phyloP scores from a whole-genome alignment of 176 grass and related monocot species.

The Coix lacrymajobi region DNA sequence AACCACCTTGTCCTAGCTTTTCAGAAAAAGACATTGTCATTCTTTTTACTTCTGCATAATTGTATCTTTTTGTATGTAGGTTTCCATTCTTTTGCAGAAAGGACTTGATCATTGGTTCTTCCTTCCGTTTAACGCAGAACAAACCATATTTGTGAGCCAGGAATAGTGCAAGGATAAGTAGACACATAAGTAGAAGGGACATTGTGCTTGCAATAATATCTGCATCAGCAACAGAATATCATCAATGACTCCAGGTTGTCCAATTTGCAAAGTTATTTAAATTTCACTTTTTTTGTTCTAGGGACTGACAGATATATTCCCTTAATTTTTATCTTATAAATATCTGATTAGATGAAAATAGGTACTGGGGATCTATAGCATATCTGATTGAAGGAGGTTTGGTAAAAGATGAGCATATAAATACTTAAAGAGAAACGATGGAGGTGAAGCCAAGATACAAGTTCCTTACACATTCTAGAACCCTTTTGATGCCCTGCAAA shows the following conservation, averaged over 20 bases:
- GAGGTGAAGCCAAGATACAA: too few species aligned
- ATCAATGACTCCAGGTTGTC: not conserved
- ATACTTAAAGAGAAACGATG: too few species aligned
- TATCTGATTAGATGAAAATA: too few species aligned
- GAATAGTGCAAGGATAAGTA: not conserved
- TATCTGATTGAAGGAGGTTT: too few species aligned
- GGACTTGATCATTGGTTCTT: not conserved
- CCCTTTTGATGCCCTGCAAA: too few species aligned
- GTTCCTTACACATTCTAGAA: too few species aligned
- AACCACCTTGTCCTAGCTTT: slow-evolving; percentile 59
- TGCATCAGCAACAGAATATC: not conserved
- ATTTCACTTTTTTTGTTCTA: not conserved
- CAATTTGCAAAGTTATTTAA: not conserved
- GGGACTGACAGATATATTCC: not conserved
- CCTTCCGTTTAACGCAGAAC: not conserved
- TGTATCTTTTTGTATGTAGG: slow-evolving; percentile 21
- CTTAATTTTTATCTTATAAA: too few species aligned
- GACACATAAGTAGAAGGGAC: not conserved
- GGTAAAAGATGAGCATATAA: too few species aligned
- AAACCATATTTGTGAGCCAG: not conserved
- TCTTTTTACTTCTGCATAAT: slow-evolving; percentile 42
- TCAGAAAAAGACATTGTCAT: slow-evolving; percentile 35
- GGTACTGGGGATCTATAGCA: too few species aligned
- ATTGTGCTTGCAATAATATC: not conserved
- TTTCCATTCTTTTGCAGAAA: slow-evolving; percentile 31